A percentile compares a stretch with the other conserved stretches of the same genome.
phyloP scores from a whole-genome alignment of 129 eudicot genomes.

The Artemisia annua region DNA sequence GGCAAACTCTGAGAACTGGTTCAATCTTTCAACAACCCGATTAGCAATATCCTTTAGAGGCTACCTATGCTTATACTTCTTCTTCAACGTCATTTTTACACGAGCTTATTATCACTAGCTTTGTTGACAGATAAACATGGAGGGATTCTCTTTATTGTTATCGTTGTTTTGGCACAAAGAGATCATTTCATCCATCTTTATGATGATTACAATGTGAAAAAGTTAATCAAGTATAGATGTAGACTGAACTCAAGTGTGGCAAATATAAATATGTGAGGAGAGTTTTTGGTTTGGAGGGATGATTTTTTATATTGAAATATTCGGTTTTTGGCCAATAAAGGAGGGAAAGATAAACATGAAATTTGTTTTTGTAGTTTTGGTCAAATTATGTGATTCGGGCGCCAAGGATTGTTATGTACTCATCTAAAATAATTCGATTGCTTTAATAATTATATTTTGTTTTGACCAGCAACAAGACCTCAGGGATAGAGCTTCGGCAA shows the following conservation, averaged over 20 bases:
- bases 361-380: no score
- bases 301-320: not conserved
- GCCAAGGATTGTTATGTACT: no score
- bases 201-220: not conserved
- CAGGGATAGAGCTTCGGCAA: no score
- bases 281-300: constrained; percentile 13
- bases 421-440: no score
- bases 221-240: not conserved
- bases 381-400: no score
- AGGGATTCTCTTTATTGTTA: constrained; percentile 8
- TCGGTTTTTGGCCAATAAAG: constrained; percentile 5
- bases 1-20: not conserved
- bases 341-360: not conserved
- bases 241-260: not conserved
- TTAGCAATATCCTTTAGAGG: constrained; percentile 24
- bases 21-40: not conserved
- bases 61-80: constrained; percentile 13
- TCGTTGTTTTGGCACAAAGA: constrained; percentile 8
- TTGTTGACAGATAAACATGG: constrained; percentile 2
- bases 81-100: not conserved
- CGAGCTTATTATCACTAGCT: constrained; percentile 9
- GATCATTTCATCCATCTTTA: not conserved
- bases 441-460: no score
- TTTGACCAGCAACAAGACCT: no score
- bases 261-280: not conserved